Base-by-base conservation (phyloP, 139 green algal genomes). In the Auxenochlorella pyrenoidosa region DNA sequence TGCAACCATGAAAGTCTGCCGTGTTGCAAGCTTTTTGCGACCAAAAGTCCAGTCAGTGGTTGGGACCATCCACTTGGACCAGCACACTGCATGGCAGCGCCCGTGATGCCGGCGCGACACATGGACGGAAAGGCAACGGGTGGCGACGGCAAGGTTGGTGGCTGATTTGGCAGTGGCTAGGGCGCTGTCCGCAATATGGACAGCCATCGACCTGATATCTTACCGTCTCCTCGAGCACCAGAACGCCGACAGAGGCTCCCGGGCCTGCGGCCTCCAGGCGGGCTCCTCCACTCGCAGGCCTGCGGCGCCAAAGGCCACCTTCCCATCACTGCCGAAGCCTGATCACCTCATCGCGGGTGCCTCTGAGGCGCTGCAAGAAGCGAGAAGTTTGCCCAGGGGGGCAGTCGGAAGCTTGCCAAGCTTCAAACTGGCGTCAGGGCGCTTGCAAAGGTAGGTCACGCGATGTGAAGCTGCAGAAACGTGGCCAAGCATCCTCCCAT, bases 31-130 rank as follows among this genome's bases (percentile, higher is more conserved):
- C 47, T 36, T 82, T 36, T 0, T 43, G 3, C 5, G 70, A 54
- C 26, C 51, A 51, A 2, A 87, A 51, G 70, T 87, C 83, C 22
- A 87, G 36, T 16, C 82, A 87, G 83, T 87, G 83, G 12, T 82
- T 22, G 3, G 71, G 38, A 16, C 41, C 83, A 12, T 75, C 38
- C 51, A 87, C 83, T 5, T 87, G 70, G 15, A 2, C n/a, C 36
- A 87, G 21, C 32, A 87, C 26, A 32, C 83, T 47, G 4, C 83
- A 70, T 3, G 83, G 83, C 34, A 87, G 71, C 22, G 43, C 41
- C 5, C 18, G 13, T 30, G 51, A 15, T 24, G 34, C 34, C 70
- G 70, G 34, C 32, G 34, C 70, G 63, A 43, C 38, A 36, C 28
- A 19, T 38, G 73, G 26, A n/a, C 10, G 24, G 40, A 51, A 41